Conservation (phyloP, 2,329 filamentous ascomycete species). For the Gyromitra esculenta region DNA sequence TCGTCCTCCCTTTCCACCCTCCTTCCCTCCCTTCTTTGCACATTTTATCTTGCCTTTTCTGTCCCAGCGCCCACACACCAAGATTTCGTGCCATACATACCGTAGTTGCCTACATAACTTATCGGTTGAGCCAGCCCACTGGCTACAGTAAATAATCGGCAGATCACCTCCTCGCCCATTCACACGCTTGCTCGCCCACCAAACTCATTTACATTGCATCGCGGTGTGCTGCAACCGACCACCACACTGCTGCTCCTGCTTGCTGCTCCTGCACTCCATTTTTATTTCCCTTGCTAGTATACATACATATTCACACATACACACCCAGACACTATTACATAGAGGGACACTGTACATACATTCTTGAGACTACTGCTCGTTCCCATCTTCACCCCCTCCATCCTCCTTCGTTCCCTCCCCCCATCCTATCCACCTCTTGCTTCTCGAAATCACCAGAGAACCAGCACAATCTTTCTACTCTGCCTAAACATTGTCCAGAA, state of each 20-base stretch:
- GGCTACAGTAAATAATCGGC: slow-evolving; percentile 50
- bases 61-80: slow-evolving; percentile 26
- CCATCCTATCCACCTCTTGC: slow-evolving; percentile 40
- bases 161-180: slow-evolving; percentile 48
- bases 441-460: slow-evolving; percentile 27
- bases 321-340: slow-evolving; percentile 42
- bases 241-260: slow-evolving; percentile 26
- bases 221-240: slow-evolving; percentile 45
- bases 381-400: slow-evolving; percentile 46
- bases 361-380: slow-evolving; percentile 47
- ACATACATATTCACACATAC: slow-evolving; percentile 49
- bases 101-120: slow-evolving; percentile 19
- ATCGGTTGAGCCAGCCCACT: slow-evolving; percentile 44
- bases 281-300: slow-evolving; percentile 47
- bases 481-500: slow-evolving; percentile 48
- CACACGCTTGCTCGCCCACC: slow-evolving; percentile 34
- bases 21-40: slow-evolving; percentile 1
- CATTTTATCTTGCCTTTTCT: slow-evolving; percentile 10
- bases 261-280: slow-evolving; percentile 42
- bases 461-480: slow-evolving; percentile 38
- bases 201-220: slow-evolving; percentile 50
- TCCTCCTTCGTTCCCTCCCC: slow-evolving; percentile 27
- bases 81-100: slow-evolving; percentile 27
- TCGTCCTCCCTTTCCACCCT: slow-evolving; percentile 19
- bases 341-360: slow-evolving; percentile 48